Conservation (phyloP, 495 filamentous ascomycete genomes). For the Hyaloscypha bicolor region DNA sequence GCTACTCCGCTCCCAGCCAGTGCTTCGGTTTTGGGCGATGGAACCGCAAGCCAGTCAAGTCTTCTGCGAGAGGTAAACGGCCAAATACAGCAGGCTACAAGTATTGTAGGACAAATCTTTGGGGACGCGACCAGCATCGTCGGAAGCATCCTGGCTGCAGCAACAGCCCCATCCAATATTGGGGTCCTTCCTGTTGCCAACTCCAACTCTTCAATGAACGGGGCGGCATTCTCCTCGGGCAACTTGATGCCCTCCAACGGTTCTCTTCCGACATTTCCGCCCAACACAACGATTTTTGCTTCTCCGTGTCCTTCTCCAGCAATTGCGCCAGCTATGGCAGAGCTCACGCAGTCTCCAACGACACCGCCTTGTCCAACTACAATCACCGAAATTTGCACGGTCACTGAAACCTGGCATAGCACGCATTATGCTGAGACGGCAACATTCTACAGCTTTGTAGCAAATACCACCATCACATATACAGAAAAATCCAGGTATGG, state of each 20-base stretch:
- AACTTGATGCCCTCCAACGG: not conserved
- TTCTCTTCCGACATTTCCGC: not conserved
- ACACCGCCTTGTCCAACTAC: conserved; percentile 8
- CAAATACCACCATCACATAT: conserved; percentile 23
- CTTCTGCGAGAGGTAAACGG: conserved; percentile 14
- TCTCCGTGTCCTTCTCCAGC: not conserved
- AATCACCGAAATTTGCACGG: conserved; percentile 19
- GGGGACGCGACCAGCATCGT: conserved; percentile 22
- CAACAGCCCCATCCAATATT: conserved; percentile 19
- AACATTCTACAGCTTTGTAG: conserved; percentile 28
- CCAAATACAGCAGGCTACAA: conserved; percentile 7
- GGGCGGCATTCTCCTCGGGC: not conserved
- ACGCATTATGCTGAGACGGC: conserved; percentile 27
- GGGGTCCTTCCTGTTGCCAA: not conserved
- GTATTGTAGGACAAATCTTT: conserved; percentile 18
- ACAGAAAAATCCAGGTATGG: conserved; percentile 28
- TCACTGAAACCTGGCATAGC: conserved; percentile 31
- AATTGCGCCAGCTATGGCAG: not conserved
- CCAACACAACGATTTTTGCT: not conserved
- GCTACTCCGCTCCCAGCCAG: not conserved
- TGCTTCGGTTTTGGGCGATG: not conserved
- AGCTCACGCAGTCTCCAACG: not conserved
- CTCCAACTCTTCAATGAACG: not conserved
- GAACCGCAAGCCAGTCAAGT: conserved; percentile 1
- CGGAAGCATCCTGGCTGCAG: conserved; percentile 18